A percentile compares a stretch with the other conserved stretches of the same genome.
phyloP scores from a whole-genome alignment of 2,329 filamentous ascomycete genomes.

The Zalaria sp. region DNA sequence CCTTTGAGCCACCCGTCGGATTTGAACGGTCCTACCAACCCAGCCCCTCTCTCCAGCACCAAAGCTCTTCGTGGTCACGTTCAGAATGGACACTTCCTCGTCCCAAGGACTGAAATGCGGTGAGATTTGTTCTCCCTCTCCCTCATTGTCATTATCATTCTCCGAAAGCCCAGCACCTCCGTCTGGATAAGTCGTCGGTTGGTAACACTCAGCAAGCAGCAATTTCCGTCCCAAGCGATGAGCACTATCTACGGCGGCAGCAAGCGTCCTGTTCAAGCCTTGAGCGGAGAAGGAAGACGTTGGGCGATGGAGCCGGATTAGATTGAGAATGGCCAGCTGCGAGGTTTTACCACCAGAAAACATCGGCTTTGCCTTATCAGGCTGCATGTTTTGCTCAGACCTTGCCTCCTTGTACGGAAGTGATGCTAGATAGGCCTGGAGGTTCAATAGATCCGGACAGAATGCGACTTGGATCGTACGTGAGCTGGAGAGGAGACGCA shows the following conservation, averaged over 20 bases:
- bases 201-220: conserved; percentile 26
- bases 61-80: conserved; percentile 28
- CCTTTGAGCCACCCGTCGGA: conserved; percentile 26
- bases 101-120: conserved; percentile 23
- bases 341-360: no score
- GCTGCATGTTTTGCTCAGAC: conserved; percentile 7
- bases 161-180: background rate
- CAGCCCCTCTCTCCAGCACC: conserved; percentile 25
- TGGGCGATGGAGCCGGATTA: conserved; percentile 49
- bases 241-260: conserved; percentile 49
- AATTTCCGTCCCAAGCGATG: conserved; percentile 19
- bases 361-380: conserved; percentile 8
- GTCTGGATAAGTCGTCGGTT: background rate
- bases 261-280: conserved; percentile 50
- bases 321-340: conserved; percentile 48
- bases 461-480: conserved; percentile 58
- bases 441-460: conserved; percentile 58
- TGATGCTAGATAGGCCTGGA: conserved; percentile 57
- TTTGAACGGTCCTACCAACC: conserved; percentile 33
- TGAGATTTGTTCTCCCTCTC: background rate
- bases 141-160: background rate
- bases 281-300: conserved; percentile 66
- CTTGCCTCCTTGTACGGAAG: background rate
- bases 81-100: conserved; percentile 31
- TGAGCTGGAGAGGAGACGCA: conserved; percentile 55